Base-by-base conservation (phyloP, 1,284 basidiomycete genomes). In the Boletellus sp. region DNA sequence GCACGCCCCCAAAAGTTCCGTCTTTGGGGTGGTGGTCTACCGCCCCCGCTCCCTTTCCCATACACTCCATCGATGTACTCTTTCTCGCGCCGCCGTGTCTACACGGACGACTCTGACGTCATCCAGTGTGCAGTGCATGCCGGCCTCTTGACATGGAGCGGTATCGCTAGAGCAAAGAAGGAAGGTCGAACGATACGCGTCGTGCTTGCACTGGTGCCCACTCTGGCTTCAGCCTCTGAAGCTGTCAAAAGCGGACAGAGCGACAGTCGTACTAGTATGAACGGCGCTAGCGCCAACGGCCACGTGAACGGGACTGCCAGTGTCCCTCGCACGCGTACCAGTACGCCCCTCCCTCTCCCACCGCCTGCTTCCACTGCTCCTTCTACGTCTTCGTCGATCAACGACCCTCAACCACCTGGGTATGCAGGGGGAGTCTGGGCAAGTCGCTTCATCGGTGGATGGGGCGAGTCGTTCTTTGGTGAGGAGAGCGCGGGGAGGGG, bases 81-180 rank as follows among this genome's bases (percentile, higher is more conserved):
- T 7, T 58, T 56, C 32, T 66, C 63, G 19, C 50, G 59, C 37
- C 61, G 78, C 41, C 59, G 75, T 49, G 64, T 85, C 41, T 87
- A 87, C 64, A 89, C 84, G 4, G 84, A 88, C 63, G 85, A 87
- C 61, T 84, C 80, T 20, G 80, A 85, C 52, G 58, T 90, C 45
- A 77, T 89, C 47, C 60, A 87, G 23, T 89, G 88, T 51, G 89
- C 87, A 2, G 70, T 85, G 20, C 87, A 89, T 54, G 73, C 82
- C 2, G 81, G 76, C 2, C 74, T 77, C 65, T 63, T 82, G 8
- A 78, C 76, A 14, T 87, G 84, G 85, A 76, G 73, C 53, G 74
- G 72, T 3, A 71, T 79, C 21, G 52, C 68, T 35, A 62, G 66
- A 19, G 84, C 84, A 36, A 66, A 76, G 41, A 59, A 61, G 52